phyloP scores from a whole-genome alignment of 2,329 filamentous ascomycete species.

The Penicillium sp. region DNA sequence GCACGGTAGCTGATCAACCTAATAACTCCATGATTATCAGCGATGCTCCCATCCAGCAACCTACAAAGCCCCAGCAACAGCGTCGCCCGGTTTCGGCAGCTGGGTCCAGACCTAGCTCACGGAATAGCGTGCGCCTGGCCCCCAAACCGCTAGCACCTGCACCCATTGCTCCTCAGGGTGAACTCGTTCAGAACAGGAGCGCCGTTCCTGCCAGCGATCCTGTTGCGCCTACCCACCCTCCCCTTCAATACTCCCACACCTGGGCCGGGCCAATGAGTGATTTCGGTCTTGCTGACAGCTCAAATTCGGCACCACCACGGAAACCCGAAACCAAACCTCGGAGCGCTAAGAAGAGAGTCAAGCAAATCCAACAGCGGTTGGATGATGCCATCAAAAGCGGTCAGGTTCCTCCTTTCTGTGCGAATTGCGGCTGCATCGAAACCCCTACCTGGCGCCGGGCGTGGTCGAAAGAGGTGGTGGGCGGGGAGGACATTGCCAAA shows the following conservation, averaged over 20 bases:
- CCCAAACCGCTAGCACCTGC: constrained; percentile 42
- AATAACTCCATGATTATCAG: constrained; percentile 21
- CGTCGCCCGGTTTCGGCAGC: constrained; percentile 29
- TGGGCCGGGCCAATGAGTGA: constrained; percentile 48
- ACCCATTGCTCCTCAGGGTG: constrained; percentile 20
- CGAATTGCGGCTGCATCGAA: constrained; percentile 91
- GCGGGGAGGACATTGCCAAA: constrained; percentile 68
- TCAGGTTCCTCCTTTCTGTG: constrained; percentile 83
- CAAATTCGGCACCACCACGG: constrained; percentile 9
- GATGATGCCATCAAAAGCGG: constrained; percentile 68
- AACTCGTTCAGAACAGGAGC: not conserved
- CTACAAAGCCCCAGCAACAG: constrained; percentile 23
- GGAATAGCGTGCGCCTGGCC: constrained; percentile 34
- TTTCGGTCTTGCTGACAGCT: constrained; percentile 39
- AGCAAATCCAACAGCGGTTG: constrained; percentile 59
- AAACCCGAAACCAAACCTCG: constrained; percentile 35
- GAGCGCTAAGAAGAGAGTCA: constrained; percentile 63
- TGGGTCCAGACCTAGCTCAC: constrained; percentile 40
- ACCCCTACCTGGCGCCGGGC: constrained; percentile 96
- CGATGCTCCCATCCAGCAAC: constrained; percentile 20
- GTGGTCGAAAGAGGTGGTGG: constrained; percentile 74
- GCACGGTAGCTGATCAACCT: constrained; percentile 19
- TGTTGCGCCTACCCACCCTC: constrained; percentile 26
- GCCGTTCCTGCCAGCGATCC: constrained; percentile 55
- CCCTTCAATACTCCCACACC: constrained; percentile 44